Base-by-base conservation (phyloP, 208 protist species). In the Leishmania lainsoni region DNA sequence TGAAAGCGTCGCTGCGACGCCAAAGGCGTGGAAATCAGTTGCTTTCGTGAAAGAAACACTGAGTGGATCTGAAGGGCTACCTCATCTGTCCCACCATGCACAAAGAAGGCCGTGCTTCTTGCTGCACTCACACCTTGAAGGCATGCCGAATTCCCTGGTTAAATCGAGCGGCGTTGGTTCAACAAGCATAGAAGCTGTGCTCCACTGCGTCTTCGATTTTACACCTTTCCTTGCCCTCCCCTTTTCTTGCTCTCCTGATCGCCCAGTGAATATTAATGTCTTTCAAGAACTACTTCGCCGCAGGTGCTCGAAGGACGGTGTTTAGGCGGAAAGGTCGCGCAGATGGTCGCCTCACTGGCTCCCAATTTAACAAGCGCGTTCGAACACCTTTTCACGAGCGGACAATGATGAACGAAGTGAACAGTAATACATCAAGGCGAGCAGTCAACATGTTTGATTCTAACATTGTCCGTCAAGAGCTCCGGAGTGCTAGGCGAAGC, bases 241-340 rank as follows among this genome's bases (percentile, higher is more conserved):
- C 2, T 66, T 20, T 14, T 1, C 35, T 52, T 77, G 14, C 56
- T 45, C 22, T 8, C 51, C 32, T 61, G 16, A 39, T 59, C 6
- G 3, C 32, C 6, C 51, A 59, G n/a, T 35, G 17, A 45, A 56
- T 48, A 45, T 48, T 29, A 5, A 93, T 91, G 88, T 39, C 84
- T 4, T 93, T 93, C 72, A 89, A 90, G 59, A 87, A 90, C 70
- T 93, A 86, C 75, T 91, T 90, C 68, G 63, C 77, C 42, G 84
- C 83, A 4, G 59, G 79, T 22, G 76, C 82, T n/a, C 76, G 82
- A 6, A 75, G 75, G 4, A 68, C 63, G 20, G 39, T 72, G 39
- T n/a, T 84, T 17, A 80, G 75, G 22, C 75, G 32, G 20, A 90
- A 85, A 81, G 89, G 89, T 10, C 81, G 84, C 51, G n/a, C 78